Base-by-base conservation (phyloP, 805 yeast genomes). In the Kodamaea leandrae region DNA sequence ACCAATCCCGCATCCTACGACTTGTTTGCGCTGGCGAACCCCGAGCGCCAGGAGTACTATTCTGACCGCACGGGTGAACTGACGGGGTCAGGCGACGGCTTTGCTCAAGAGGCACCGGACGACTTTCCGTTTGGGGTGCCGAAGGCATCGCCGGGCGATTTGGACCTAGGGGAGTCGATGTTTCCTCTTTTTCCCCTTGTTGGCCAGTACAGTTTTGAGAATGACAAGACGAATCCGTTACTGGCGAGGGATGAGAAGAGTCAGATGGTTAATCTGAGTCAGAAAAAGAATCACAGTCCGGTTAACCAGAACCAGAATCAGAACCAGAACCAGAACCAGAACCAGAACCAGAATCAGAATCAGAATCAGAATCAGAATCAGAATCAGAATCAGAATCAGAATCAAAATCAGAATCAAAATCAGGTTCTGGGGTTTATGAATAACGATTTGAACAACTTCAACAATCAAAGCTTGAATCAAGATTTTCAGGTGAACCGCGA, bases 181-280 rank as follows among this genome's bases (percentile, higher is more conserved):
- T 68, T 66, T 42, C 75, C 75, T 3, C 57, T 69, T 16, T 68
- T 68, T 36, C 73, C 75, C 3, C 53, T 69, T 41, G 66, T 69
- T 13, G 75, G 74, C 6, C 51, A 54, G 30, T 49, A 53, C 32
- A 61, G 67, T 25, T 68, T 69, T 43, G 70, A 68, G 23, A 55
- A 60, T 27, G 61, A 57, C 45, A 58, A 58, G 34, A 53, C 63
- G 27, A 55, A 60, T 36, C 72, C 72, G 5, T 52, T 67, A 34
- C 63, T 60, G 58, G 53, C 57, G 13, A 41, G 9, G 16, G 32
- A 27, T 10, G 32, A 4, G 15, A 5, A 5, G 17, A 17, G 24
- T 6, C 24, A 21, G 9, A 21, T 7, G 6, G 24, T 6, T 6
- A 21, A 21, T 9, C 24, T 7, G 24, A 21, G 9, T 21, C 9